Percentiles rank a stretch among this genome's conserved stretches.
phyloP scores from a whole-genome alignment of 345 rosid genomes.

The Euclidium syriacum region DNA sequence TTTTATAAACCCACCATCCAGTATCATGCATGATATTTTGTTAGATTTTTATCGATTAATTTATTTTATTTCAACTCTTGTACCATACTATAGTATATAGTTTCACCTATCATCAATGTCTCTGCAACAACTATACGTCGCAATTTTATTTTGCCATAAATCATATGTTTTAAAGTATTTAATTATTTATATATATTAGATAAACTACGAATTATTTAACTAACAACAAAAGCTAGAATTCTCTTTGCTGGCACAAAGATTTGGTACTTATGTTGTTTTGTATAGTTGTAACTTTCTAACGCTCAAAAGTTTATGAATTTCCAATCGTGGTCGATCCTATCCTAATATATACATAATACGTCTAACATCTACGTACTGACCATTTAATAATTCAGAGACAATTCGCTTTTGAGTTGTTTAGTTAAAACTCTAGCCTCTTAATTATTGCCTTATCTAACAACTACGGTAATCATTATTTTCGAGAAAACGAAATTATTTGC shows the following conservation, averaged over 20 bases:
- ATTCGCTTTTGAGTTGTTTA: not conserved
- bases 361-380: not conserved
- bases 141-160: conserved; percentile 4
- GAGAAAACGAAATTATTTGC: not conserved
- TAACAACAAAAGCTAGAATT: conserved; percentile 10
- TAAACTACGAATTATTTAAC: not conserved
- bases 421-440: not conserved
- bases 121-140: conserved; percentile 4
- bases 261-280: conserved; percentile 22
- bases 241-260: conserved; percentile 25
- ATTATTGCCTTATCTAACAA: not conserved
- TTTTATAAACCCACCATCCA: conserved; percentile 5
- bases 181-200: not conserved
- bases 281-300: conserved; percentile 11
- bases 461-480: not conserved
- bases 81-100: not conserved
- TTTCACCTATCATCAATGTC: conserved; percentile 4
- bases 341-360: no score
- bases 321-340: not conserved
- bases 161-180: not conserved
- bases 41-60: not conserved
- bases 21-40: conserved; percentile 17
- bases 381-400: not conserved
- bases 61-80: not conserved
- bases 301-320: not conserved